phyloP scores from a whole-genome alignment of 768 basidiomycete species.

The Dentipellis fragilis region DNA sequence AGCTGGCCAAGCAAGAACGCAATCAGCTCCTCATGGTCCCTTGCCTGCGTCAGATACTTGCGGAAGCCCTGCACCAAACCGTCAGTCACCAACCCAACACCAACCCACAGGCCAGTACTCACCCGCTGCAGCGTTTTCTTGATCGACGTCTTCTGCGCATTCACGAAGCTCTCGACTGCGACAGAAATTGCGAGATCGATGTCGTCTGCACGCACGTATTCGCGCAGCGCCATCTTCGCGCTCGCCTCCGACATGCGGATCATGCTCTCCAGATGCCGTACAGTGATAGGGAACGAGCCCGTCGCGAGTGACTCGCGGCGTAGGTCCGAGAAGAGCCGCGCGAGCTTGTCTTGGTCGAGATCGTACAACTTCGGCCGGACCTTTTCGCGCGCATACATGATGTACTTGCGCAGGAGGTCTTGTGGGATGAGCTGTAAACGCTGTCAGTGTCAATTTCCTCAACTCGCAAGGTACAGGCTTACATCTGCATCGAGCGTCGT shows the following conservation, averaged over 20 bases:
- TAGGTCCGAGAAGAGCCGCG: conserved; percentile 89
- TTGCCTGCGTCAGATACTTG: conserved; percentile 92
- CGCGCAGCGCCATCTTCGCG: conserved; percentile 95
- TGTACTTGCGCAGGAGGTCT: conserved; percentile 92
- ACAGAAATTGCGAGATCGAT: conserved; percentile 97
- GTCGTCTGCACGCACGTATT: conserved; percentile 93
- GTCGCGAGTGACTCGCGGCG: conserved; percentile 94
- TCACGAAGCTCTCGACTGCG: conserved; percentile 90
- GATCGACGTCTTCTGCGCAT: conserved; percentile 94
- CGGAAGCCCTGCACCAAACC: conserved; percentile 66
- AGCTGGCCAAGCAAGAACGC: conserved; percentile 90
- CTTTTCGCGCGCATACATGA: conserved; percentile 96
- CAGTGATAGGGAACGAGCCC: conserved; percentile 97
- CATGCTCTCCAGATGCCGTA: conserved; percentile 97
- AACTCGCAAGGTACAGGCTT: conserved; percentile 21
- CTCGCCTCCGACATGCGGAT: conserved; percentile 98
- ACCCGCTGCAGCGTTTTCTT: conserved; percentile 96
- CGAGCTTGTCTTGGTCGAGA: conserved; percentile 90
- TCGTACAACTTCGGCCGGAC: conserved; percentile 90
- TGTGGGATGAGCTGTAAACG: conserved; percentile 81
- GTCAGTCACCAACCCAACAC: background rate
- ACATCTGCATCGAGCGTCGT: conserved; percentile 88
- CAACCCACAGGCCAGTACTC: too few species aligned
- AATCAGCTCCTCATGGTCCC: conserved; percentile 92
- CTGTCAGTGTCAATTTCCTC: background rate